These are phyloP conservation scores for Rhytidhysteron rufulum DNA, from an alignment of 2,329 filamentous ascomycete genomes.

Conservation along the genomic window DNA sequence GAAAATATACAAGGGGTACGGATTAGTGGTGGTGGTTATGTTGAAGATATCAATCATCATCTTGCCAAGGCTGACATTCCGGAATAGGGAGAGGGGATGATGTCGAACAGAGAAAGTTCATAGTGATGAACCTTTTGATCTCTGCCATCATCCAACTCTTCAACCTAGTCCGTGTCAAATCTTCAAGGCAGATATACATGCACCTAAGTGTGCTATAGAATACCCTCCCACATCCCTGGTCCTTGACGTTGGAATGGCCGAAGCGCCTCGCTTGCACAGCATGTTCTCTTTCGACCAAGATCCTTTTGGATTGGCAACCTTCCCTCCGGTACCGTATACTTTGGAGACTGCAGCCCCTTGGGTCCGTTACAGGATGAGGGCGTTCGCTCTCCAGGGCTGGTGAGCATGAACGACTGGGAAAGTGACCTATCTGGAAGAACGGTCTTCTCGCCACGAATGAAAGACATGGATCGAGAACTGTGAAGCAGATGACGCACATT, in stretches of 20 bases:
- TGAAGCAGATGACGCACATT: constrained; percentile 62
- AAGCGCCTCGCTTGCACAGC: constrained; percentile 60
- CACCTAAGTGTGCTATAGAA: constrained; percentile 40
- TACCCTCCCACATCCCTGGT: constrained; percentile 64
- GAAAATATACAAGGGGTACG: not conserved
- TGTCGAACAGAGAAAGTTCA: constrained; percentile 1
- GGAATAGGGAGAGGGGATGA: not conserved
- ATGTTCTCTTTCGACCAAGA: constrained; percentile 61
- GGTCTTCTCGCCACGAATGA: constrained; percentile 29
- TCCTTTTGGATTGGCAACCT: constrained; percentile 43
- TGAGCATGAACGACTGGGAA: constrained; percentile 28
- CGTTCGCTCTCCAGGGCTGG: constrained; percentile 16
- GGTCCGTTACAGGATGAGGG: constrained; percentile 15
- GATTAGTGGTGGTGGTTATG: not conserved
- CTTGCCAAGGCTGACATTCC: not conserved
- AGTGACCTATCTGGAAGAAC: constrained; percentile 34
- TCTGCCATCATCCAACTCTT: not conserved
- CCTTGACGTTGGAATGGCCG: constrained; percentile 51
- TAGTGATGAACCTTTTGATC: not conserved
- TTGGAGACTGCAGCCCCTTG: constrained; percentile 39
- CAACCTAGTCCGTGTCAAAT: not conserved
- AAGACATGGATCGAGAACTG: constrained; percentile 35
- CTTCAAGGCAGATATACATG: not conserved
- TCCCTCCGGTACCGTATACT: constrained; percentile 37
- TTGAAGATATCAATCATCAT: not conserved